Evolutionary conservation across 2,329 filamentous ascomycete genomes (phyloP).

Genomic region (Spiromastix sp.): DNA sequence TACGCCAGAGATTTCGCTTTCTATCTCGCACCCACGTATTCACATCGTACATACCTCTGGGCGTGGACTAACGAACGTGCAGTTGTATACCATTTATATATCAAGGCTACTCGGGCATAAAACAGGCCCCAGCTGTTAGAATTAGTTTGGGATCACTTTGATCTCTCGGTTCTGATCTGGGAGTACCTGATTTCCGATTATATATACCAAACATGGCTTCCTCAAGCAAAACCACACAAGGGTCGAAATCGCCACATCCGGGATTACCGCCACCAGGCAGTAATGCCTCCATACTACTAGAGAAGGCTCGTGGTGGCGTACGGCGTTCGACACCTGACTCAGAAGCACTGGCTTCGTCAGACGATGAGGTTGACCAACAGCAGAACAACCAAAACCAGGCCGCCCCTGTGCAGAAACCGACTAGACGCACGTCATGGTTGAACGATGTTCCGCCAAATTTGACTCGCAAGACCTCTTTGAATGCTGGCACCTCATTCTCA

Average conservation of each 20-base stretch:
- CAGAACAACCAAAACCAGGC: conserved; percentile 41
- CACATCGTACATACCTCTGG: too few species aligned
- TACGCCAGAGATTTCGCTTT: too few species aligned
- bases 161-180: too few species aligned
- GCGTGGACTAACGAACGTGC: too few species aligned
- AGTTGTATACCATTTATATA: too few species aligned
- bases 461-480: conserved; percentile 67
- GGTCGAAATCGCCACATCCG: conserved; percentile 28
- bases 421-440: conserved; percentile 71
- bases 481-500: conserved; percentile 60
- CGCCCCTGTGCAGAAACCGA: conserved; percentile 49
- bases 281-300: conserved; percentile 57
- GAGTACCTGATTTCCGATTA: too few species aligned
- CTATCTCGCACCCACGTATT: too few species aligned
- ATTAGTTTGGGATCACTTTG: too few species aligned
- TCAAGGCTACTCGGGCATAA: too few species aligned
- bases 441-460: conserved; percentile 65
- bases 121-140: too few species aligned
- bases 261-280: conserved; percentile 40
- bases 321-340: conserved; percentile 87
- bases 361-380: conserved; percentile 72
- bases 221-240: conserved; percentile 2
- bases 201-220: conserved; percentile 6
- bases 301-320: conserved; percentile 58
- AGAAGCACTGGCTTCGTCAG: conserved; percentile 84